phyloP scores from a whole-genome alignment of 768 basidiomycete species.

The Boletus vinaceobasis region DNA sequence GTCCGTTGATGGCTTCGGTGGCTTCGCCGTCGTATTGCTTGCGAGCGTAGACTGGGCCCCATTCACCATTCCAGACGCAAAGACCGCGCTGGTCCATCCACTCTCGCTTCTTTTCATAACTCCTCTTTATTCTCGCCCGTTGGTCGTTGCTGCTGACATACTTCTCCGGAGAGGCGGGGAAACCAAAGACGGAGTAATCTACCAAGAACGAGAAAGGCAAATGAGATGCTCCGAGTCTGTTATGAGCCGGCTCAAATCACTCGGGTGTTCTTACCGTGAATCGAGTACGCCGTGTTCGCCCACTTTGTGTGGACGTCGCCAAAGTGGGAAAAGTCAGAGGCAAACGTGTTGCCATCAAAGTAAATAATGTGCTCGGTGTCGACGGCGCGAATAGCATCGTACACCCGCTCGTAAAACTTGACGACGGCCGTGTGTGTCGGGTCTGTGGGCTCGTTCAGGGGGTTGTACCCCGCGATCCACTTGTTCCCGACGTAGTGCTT shows the following conservation, averaged over 20 bases:
- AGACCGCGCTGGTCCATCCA: conserved; percentile 70
- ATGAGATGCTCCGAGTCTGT: background rate
- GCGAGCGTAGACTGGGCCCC: conserved; percentile 78
- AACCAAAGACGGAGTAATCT: conserved; percentile 52
- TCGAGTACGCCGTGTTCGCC: conserved; percentile 72
- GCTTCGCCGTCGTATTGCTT: conserved; percentile 53
- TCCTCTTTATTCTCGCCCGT: conserved; percentile 45
- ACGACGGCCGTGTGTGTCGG: conserved; percentile 61
- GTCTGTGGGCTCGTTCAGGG: conserved; percentile 79
- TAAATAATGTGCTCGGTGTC: conserved; percentile 74
- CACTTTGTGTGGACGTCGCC: conserved; percentile 59
- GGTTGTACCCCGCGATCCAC: conserved; percentile 88
- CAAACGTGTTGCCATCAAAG: conserved; percentile 84
- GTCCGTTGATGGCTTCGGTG: conserved; percentile 64
- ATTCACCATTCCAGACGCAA: conserved; percentile 80
- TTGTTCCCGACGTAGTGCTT: conserved; percentile 71
- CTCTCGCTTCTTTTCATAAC: conserved; percentile 70
- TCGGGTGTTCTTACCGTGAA: conserved; percentile 50
- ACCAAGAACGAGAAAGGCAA: background rate
- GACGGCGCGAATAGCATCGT: conserved; percentile 65
- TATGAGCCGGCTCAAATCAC: background rate
- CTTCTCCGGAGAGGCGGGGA: conserved; percentile 54
- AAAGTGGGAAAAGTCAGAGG: conserved; percentile 72
- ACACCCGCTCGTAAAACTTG: conserved; percentile 63
- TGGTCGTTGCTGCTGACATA: conserved; percentile 57